Evolutionary conservation across 2,329 filamentous ascomycete genomes (phyloP).

Genomic region (Tolypocladium ophioglossoides): DNA sequence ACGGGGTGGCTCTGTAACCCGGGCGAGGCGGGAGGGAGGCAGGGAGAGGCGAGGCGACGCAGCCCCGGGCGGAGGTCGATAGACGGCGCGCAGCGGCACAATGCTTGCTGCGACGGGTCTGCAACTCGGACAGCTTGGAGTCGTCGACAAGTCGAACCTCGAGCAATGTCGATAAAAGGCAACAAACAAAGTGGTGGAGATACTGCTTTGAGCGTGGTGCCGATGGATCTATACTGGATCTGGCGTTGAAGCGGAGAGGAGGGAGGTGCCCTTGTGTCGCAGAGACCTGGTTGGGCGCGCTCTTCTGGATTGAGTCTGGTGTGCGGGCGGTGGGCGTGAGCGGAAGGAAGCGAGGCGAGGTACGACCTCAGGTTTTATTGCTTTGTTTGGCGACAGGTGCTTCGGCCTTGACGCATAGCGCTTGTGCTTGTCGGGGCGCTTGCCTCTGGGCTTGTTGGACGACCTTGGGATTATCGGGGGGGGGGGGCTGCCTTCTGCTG

Average conservation of each 20-base stretch:
- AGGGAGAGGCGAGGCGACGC: neutral
- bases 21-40: neutral
- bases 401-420: conserved; percentile 6
- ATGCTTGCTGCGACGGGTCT: neutral
- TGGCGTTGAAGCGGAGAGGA: conserved; percentile 40
- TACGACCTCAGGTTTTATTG: conserved; percentile 6
- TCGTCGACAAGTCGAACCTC: neutral
- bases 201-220: conserved; percentile 55
- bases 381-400: conserved; percentile 4
- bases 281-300: conserved; percentile 43
- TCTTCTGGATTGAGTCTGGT: conserved; percentile 29
- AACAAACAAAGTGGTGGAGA: conserved; percentile 44
- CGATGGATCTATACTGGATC: conserved; percentile 57
- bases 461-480: neutral
- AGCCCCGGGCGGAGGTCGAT: neutral
- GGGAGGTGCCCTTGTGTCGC: conserved; percentile 39
- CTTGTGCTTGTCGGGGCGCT: conserved; percentile 5
- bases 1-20: neutral
- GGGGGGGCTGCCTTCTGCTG: neutral
- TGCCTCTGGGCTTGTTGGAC: neutral
- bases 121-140: neutral
- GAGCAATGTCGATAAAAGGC: conserved; percentile 31
- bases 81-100: neutral
- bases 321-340: conserved; percentile 17
- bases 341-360: conserved; percentile 30